These are phyloP conservation scores for Candida taoyuanica DNA, from an alignment of 805 yeast species.

Conservation along the genomic window DNA sequence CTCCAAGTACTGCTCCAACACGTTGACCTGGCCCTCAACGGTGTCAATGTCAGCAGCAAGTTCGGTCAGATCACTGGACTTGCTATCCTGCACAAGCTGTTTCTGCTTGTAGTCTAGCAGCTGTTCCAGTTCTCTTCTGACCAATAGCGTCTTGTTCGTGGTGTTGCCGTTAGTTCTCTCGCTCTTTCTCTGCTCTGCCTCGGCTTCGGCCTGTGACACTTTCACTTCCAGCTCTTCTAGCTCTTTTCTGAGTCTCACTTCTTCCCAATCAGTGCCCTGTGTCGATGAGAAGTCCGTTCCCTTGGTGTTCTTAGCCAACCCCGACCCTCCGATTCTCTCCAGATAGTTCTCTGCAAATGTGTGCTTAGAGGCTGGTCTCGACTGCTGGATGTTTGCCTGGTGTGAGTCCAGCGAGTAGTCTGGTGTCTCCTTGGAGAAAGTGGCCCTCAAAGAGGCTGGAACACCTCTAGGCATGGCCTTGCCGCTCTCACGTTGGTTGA, in stretches of 20 bases:
- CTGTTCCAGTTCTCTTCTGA: slow-evolving; percentile 72
- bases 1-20: slow-evolving; percentile 63
- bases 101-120: slow-evolving; percentile 72
- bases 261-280: slow-evolving; percentile 87
- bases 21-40: slow-evolving; percentile 72
- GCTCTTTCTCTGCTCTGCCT: slow-evolving; percentile 35
- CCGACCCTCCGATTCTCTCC: slow-evolving; percentile 49
- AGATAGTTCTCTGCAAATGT: slow-evolving; percentile 53
- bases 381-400: slow-evolving; percentile 36
- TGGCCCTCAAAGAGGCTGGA: slow-evolving; percentile 88
- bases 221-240: slow-evolving; percentile 69
- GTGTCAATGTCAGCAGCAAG: slow-evolving; percentile 59
- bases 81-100: slow-evolving; percentile 40
- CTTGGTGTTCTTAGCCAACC: slow-evolving; percentile 29
- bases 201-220: slow-evolving; percentile 51
- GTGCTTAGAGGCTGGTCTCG: slow-evolving; percentile 26
- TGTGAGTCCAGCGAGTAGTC: slow-evolving; percentile 59
- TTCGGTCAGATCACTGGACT: slow-evolving; percentile 38
- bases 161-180: slow-evolving; percentile 27
- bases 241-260: slow-evolving; percentile 75
- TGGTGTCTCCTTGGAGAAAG: slow-evolving; percentile 82
- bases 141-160: slow-evolving; percentile 27
- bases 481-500: slow-evolving; percentile 84
- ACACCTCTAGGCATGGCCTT: slow-evolving; percentile 87
- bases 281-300: slow-evolving; percentile 72